Conservation (phyloP, 495 filamentous ascomycete genomes). For the Corynascus novoguineensis region DNA sequence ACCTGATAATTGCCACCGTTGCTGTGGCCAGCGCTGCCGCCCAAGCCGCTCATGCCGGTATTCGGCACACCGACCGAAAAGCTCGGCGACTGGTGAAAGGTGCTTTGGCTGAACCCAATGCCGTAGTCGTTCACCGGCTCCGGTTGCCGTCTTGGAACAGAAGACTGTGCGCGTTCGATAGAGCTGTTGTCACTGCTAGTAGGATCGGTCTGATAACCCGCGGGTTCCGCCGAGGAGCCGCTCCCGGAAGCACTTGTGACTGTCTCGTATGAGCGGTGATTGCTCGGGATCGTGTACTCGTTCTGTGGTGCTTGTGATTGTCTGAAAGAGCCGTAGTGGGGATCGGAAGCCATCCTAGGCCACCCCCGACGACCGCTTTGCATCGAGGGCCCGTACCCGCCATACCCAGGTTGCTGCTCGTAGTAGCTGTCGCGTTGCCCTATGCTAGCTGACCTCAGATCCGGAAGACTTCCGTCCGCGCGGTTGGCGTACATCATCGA, state of each 20-base stretch:
- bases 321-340: slow-evolving; percentile 31
- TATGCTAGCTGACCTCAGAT: slow-evolving; percentile 26
- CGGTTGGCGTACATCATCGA: slow-evolving; percentile 41
- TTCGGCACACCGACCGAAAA: slow-evolving; percentile 30
- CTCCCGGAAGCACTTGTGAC: slow-evolving; percentile 67
- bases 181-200: slow-evolving; percentile 85
- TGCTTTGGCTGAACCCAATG: slow-evolving; percentile 39
- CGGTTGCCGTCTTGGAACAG: slow-evolving; percentile 46
- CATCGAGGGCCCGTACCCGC: slow-evolving; percentile 33
- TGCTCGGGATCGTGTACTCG: slow-evolving; percentile 60
- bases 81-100: slow-evolving; percentile 32
- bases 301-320: slow-evolving; percentile 35
- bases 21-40: background rate
- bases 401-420: slow-evolving; percentile 32
- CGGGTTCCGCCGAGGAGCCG: slow-evolving; percentile 63
- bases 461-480: slow-evolving; percentile 37
- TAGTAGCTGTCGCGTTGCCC: slow-evolving; percentile 55
- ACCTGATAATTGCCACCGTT: slow-evolving; percentile 15
- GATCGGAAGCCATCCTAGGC: slow-evolving; percentile 44
- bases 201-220: slow-evolving; percentile 79
- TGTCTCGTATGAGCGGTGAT: slow-evolving; percentile 79
- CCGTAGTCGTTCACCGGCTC: slow-evolving; percentile 45
- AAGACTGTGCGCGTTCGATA: slow-evolving; percentile 64
- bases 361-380: slow-evolving; percentile 37
- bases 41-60: slow-evolving; percentile 1